These are phyloP conservation scores for Delitschia confertaspora DNA, from an alignment of 495 filamentous ascomycete genomes.

Conservation along the genomic window DNA sequence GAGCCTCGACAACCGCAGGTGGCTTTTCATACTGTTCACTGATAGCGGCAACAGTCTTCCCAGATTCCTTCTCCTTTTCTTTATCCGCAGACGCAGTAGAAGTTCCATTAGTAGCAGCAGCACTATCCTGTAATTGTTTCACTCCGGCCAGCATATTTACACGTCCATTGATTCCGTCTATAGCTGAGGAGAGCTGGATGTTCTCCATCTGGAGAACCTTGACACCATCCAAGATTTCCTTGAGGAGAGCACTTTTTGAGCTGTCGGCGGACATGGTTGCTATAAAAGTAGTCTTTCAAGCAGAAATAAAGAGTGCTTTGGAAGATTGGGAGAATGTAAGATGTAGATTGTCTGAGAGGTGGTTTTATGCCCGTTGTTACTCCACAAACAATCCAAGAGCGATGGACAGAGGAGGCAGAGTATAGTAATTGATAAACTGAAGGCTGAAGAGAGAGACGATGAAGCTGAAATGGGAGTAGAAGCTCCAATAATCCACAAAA, in stretches of 20 bases:
- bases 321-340: background rate
- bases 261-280: slow-evolving; percentile 19
- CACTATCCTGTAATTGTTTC: slow-evolving; percentile 46
- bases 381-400: background rate
- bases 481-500: too few relatives aligned
- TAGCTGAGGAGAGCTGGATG: slow-evolving; percentile 47
- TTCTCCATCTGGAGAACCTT: slow-evolving; percentile 50
- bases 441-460: too few relatives aligned
- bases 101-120: slow-evolving; percentile 27
- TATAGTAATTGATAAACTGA: background rate
- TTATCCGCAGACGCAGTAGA: slow-evolving; percentile 7
- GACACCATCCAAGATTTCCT: slow-evolving; percentile 46
- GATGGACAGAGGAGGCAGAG: background rate
- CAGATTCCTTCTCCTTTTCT: slow-evolving; percentile 17
- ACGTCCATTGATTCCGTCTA: slow-evolving; percentile 59
- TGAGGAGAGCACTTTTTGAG: slow-evolving; percentile 33
- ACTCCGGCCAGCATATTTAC: slow-evolving; percentile 52
- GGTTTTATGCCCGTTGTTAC: too few relatives aligned
- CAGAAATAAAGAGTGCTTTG: slow-evolving; percentile 11
- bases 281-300: slow-evolving; percentile 4
- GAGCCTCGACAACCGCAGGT: slow-evolving; percentile 13
- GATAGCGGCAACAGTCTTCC: slow-evolving; percentile 19
- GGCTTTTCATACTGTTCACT: slow-evolving; percentile 25
- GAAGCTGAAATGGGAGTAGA: too few relatives aligned
- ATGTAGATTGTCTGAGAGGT: too few relatives aligned